A percentile compares a stretch with the other conserved stretches of the same genome.
Conservation (phyloP, 2,329 filamentous ascomycete genomes). For the Fusarium bactridioides region DNA sequence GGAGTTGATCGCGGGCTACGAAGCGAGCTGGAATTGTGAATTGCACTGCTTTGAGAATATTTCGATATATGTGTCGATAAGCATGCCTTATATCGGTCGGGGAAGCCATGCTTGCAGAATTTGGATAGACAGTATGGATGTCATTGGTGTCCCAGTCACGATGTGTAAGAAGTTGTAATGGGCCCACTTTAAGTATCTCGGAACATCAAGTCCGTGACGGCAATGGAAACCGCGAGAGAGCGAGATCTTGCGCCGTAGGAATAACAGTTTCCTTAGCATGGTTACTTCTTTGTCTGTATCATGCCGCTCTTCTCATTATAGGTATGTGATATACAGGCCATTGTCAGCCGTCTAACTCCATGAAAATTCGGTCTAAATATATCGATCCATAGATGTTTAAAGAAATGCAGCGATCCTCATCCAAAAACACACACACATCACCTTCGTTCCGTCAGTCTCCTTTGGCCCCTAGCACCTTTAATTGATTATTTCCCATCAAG, state of each 20-base stretch:
- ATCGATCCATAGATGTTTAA: slow-evolving; percentile 17
- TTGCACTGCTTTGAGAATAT: slow-evolving; percentile 73
- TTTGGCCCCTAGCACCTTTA: not conserved
- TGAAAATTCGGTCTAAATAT: slow-evolving; percentile 33
- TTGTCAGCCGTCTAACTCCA: slow-evolving; percentile 25
- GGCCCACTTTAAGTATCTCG: slow-evolving; percentile 16
- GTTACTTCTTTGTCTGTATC: not conserved
- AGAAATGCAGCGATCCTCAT: slow-evolving; percentile 9
- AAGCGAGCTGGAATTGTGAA: slow-evolving; percentile 74
- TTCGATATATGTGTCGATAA: slow-evolving; percentile 75
- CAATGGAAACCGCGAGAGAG: not conserved
- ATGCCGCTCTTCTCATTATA: slow-evolving; percentile 21
- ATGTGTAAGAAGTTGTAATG: not conserved
- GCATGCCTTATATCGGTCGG: slow-evolving; percentile 63
- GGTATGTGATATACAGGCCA: slow-evolving; percentile 25
- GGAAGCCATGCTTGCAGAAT: slow-evolving; percentile 28
- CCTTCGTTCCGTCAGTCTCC: slow-evolving; percentile 19
- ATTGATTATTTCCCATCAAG: slow-evolving; percentile 9
- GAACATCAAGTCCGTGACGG: not conserved
- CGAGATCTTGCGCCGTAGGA: not conserved
- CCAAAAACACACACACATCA: slow-evolving; percentile 17
- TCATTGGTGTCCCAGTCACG: not conserved
- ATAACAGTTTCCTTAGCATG: not conserved
- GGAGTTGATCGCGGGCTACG: slow-evolving; percentile 66
- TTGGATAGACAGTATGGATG: not conserved